A percentile compares a stretch with the other conserved stretches of the same genome.
Evolutionary conservation across 2,329 filamentous ascomycete species (phyloP).

Genomic region (Mariannaea elegans): DNA sequence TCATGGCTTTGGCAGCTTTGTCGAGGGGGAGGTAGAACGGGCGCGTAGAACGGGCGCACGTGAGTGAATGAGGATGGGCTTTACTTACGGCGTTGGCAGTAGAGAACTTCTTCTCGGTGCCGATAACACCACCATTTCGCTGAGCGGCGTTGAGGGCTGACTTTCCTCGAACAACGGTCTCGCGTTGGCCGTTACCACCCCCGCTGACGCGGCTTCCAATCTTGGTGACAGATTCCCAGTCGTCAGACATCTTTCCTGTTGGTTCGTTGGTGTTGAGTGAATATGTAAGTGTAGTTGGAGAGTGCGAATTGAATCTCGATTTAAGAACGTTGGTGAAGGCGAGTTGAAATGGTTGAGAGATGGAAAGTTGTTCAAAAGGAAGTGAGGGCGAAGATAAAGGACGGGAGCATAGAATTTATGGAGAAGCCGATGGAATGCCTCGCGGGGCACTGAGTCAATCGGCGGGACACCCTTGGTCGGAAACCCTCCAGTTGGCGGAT

Average conservation of each 20-base stretch:
- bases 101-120: slow-evolving; percentile 90
- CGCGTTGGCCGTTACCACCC: slow-evolving; percentile 72
- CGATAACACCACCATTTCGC: slow-evolving; percentile 77
- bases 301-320: background rate
- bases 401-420: slow-evolving; percentile 40
- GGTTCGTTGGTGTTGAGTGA: slow-evolving; percentile 38
- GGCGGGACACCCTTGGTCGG: slow-evolving; percentile 39
- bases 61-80: background rate
- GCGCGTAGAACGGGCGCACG: background rate
- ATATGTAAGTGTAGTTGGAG: background rate
- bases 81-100: slow-evolving; percentile 71
- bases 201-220: slow-evolving; percentile 87
- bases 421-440: slow-evolving; percentile 44
- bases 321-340: background rate
- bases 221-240: slow-evolving; percentile 91
- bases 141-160: slow-evolving; percentile 87
- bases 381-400: slow-evolving; percentile 31
- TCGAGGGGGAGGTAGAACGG: slow-evolving; percentile 1
- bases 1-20: background rate
- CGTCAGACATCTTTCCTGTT: slow-evolving; percentile 60
- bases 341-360: slow-evolving; percentile 19
- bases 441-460: slow-evolving; percentile 50
- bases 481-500: background rate
- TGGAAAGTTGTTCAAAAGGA: slow-evolving; percentile 26
- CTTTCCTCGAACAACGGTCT: slow-evolving; percentile 90